Base-by-base conservation (phyloP, 805 yeast species). In the Jamesozyma hellenica region DNA sequence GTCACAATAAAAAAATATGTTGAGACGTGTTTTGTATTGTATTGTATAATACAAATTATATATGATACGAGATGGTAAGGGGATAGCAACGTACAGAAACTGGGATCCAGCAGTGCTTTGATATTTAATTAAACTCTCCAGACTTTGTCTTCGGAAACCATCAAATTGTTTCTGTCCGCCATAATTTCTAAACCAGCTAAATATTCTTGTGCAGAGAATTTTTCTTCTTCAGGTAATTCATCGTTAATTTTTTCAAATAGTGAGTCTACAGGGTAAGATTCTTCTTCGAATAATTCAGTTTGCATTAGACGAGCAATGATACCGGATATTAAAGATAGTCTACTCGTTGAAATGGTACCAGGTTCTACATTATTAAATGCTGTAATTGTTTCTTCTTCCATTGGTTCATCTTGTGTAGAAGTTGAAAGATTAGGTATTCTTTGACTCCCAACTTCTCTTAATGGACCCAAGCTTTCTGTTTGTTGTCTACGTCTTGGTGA, bases 61-160 rank as follows among this genome's bases (percentile, higher is more conserved):
- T n/a, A n/a, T n/a, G n/a, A n/a, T n/a, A n/a, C n/a, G n/a, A n/a
- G n/a, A n/a, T n/a, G n/a, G n/a, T n/a, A n/a, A n/a, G n/a, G n/a
- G n/a, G n/a, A n/a, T n/a, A n/a, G n/a, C n/a, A n/a, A n/a, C n/a
- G n/a, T n/a, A n/a, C n/a, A n/a, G n/a, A n/a, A n/a, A n/a, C n/a
- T n/a, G n/a, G n/a, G n/a, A n/a, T n/a, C n/a, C n/a, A n/a, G n/a
- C n/a, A n/a, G n/a, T n/a, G n/a, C n/a, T n/a, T n/a, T n/a, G n/a
- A n/a, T n/a, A n/a, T 27, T 27, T 12, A 18, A 17, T 30, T 32
- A 58, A 9, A 71, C 66, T 52, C 66, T 66, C 70, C 72, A 72
- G 16, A 73, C 66, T 44, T 64, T 64, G 23, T 64, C 71, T 21
- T 70, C 77, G 9, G 72, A 64, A 17, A 66, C 51, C 74, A 72